A percentile compares a stretch with the other conserved stretches of the same genome.
These are phyloP conservation scores for Colletotrichum brevisporum DNA, from an alignment of 2,329 filamentous ascomycete genomes.

Conservation along the genomic window DNA sequence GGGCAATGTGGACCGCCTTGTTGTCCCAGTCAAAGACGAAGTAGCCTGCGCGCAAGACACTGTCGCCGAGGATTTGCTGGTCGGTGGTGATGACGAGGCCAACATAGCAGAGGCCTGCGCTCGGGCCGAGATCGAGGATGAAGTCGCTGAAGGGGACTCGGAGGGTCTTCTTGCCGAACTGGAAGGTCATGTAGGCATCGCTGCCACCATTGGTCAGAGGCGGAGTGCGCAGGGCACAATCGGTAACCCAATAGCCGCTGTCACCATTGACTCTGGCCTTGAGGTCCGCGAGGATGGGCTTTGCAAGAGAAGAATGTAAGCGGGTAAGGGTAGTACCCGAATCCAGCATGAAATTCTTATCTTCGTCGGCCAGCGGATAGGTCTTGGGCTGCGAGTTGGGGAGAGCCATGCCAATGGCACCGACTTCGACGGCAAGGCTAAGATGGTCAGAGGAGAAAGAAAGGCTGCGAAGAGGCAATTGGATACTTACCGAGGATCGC, in stretches of 20 bases:
- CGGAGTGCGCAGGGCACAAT: conserved; percentile 55
- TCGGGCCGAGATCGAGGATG: conserved; percentile 57
- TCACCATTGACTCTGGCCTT: conserved; percentile 55
- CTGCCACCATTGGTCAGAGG: conserved; percentile 49
- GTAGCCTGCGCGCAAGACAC: conserved; percentile 59
- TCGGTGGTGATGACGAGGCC: conserved; percentile 57
- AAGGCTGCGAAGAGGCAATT: conserved; percentile 26
- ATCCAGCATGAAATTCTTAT: conserved; percentile 64
- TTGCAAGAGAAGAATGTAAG: conserved; percentile 59
- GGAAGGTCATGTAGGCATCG: conserved; percentile 58
- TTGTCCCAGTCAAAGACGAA: conserved; percentile 64
- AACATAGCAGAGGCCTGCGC: conserved; percentile 55
- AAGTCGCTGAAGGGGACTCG: conserved; percentile 63
- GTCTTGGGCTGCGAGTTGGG: conserved; percentile 40
- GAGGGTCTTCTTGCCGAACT: conserved; percentile 58
- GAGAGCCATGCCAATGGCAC: conserved; percentile 50
- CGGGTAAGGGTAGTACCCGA: conserved; percentile 66
- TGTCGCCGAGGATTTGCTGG: conserved; percentile 60
- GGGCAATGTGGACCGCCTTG: conserved; percentile 55
- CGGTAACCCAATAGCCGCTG: conserved; percentile 59
- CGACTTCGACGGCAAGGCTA: conserved; percentile 52
- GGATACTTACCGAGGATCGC: conserved; percentile 48
- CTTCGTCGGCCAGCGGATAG: conserved; percentile 47
- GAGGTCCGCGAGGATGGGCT: conserved; percentile 59
- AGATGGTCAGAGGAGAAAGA: not conserved